Percentiles rank a stretch among this genome's conserved stretches.
These are phyloP conservation scores for Plasmodium coatneyi DNA, from an alignment of 169 alveolate genomes.

Conservation along the genomic window DNA sequence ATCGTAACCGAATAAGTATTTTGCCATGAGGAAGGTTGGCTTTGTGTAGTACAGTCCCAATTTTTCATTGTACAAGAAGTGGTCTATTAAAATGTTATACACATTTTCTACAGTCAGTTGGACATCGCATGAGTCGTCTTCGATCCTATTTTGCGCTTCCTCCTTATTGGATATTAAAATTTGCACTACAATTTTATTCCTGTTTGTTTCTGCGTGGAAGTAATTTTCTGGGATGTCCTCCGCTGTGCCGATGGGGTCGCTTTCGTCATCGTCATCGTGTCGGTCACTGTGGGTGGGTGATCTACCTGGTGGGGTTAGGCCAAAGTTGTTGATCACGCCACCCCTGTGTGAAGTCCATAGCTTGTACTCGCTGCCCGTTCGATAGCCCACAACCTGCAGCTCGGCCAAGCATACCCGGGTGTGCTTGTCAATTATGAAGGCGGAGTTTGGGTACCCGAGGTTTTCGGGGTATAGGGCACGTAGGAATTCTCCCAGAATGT, in stretches of 20 bases:
- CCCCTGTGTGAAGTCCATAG: background rate
- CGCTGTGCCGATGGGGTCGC: background rate
- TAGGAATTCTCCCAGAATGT: background rate
- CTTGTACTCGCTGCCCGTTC: constrained; percentile 16
- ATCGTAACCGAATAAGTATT: constrained; percentile 35
- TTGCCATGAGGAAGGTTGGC: constrained; percentile 4
- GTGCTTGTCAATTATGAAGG: constrained; percentile 11
- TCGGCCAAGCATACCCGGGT: constrained; percentile 19
- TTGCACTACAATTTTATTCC: constrained; percentile 18
- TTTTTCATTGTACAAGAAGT: constrained; percentile 9
- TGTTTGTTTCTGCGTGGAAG: constrained; percentile 1
- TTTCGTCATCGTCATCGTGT: background rate
- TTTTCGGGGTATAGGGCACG: constrained; percentile 12
- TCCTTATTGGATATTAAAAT: constrained; percentile 13
- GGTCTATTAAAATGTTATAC: constrained; percentile 31
- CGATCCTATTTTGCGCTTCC: background rate
- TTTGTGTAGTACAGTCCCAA: background rate
- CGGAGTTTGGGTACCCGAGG: constrained; percentile 18
- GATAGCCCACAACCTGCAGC: constrained; percentile 27
- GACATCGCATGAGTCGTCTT: constrained; percentile 5
- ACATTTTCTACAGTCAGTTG: constrained; percentile 26
- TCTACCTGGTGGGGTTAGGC: background rate
- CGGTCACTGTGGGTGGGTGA: background rate
- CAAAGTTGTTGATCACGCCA: background rate
- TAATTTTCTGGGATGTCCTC: constrained; percentile 8